A percentile compares a stretch with the other conserved stretches of the same genome.
These are phyloP conservation scores for Aspergillus sp. DNA, from an alignment of 2,329 filamentous ascomycete species.

Conservation along the genomic window DNA sequence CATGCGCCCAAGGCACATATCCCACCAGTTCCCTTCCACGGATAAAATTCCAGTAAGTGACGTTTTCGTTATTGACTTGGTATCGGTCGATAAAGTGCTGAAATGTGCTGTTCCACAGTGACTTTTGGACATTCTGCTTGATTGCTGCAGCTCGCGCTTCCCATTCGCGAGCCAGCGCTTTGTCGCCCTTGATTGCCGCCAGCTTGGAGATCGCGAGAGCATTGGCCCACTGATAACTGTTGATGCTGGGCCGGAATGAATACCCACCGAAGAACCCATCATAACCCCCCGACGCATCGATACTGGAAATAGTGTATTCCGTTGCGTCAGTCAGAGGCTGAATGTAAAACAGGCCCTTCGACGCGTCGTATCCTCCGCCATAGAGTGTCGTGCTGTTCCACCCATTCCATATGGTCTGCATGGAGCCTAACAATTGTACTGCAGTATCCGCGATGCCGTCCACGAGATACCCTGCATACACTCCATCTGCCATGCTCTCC, in stretches of 20 bases:
- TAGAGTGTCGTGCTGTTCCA: conserved; percentile 35
- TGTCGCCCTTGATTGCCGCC: conserved; percentile 29
- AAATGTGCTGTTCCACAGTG: conserved; percentile 45
- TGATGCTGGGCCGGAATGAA: conserved; percentile 45
- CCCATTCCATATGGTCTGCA: conserved; percentile 15
- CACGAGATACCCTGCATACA: conserved; percentile 43
- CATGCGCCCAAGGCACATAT: conserved; percentile 44
- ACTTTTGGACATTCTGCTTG: conserved; percentile 36
- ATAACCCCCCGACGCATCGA: conserved; percentile 34
- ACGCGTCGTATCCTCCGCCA: conserved; percentile 35
- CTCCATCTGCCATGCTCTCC: conserved; percentile 40
- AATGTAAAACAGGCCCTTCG: conserved; percentile 43
- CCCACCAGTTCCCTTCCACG: conserved; percentile 45
- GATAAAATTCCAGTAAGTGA: conserved; percentile 34
- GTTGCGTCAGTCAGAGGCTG: conserved; percentile 45
- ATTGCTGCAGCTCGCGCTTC: conserved; percentile 32
- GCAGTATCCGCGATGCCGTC: conserved; percentile 37
- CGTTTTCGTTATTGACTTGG: conserved; percentile 37
- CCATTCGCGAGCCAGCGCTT: conserved; percentile 17
- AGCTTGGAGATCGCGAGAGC: conserved; percentile 41
- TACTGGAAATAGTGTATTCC: conserved; percentile 46
- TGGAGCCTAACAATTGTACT: conserved; percentile 27
- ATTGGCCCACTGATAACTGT: conserved; percentile 46
- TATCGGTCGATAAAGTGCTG: conserved; percentile 46
- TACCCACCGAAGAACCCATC: conserved; percentile 43